phyloP scores from a whole-genome alignment of 2,329 filamentous ascomycete species.

The Verticillium dahliae region DNA sequence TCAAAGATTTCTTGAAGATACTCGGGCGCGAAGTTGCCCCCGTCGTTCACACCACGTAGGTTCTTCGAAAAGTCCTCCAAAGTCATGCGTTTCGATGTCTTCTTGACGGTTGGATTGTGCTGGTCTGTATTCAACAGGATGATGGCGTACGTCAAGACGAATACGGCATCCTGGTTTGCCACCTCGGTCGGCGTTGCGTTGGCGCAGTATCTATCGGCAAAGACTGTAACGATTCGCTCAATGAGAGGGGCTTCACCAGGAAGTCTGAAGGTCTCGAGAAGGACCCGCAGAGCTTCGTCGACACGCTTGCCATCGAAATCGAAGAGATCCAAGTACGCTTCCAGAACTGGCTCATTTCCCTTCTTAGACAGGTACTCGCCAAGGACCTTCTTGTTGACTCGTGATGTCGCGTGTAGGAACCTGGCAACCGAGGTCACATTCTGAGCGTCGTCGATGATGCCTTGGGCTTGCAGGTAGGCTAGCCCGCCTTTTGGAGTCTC shows the following conservation, averaged over 20 bases:
- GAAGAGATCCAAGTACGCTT: constrained; percentile 79
- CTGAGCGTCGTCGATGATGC: constrained; percentile 71
- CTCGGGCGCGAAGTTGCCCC: constrained; percentile 74
- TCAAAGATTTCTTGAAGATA: constrained; percentile 85
- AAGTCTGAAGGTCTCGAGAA: constrained; percentile 89
- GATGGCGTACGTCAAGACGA: constrained; percentile 88
- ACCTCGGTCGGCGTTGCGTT: constrained; percentile 66
- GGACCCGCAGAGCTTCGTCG: constrained; percentile 78
- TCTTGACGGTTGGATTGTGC: constrained; percentile 84
- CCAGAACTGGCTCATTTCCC: constrained; percentile 77
- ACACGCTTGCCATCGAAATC: constrained; percentile 82
- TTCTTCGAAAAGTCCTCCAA: constrained; percentile 79
- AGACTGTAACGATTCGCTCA: constrained; percentile 82
- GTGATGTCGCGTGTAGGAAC: constrained; percentile 81
- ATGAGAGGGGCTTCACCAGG: constrained; percentile 92
- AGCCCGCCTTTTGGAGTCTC: constrained; percentile 88
- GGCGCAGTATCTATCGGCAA: constrained; percentile 77
- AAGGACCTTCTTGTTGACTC: constrained; percentile 83
- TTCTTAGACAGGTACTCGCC: constrained; percentile 92
- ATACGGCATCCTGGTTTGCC: constrained; percentile 80
- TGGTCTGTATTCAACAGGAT: constrained; percentile 98
- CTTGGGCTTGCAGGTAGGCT: constrained; percentile 76
- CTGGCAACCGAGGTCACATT: constrained; percentile 74
- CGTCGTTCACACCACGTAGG: constrained; percentile 81
- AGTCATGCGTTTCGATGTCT: constrained; percentile 71